phyloP scores from a whole-genome alignment of 2,329 filamentous ascomycete species.

The Clonostachys solani region DNA sequence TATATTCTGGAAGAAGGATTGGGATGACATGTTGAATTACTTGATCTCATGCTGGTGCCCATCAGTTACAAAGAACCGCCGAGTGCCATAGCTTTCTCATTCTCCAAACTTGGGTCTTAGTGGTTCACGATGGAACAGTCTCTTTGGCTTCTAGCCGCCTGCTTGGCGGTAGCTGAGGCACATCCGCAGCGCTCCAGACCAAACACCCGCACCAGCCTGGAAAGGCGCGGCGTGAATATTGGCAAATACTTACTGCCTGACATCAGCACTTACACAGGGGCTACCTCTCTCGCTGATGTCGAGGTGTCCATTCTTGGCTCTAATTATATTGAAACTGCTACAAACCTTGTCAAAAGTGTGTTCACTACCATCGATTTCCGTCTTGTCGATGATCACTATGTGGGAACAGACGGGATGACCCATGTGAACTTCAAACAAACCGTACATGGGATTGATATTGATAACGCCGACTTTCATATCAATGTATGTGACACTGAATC shows the following conservation, averaged over 20 bases:
- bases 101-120: too few species aligned
- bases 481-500: constrained; percentile 37
- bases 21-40: too few species aligned
- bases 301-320: constrained; percentile 1
- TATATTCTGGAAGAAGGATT: too few species aligned
- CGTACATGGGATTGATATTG: constrained; percentile 51
- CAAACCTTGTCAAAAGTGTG: constrained; percentile 32
- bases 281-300: constrained; percentile 12
- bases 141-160: background rate
- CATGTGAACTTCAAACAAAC: constrained; percentile 60
- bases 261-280: constrained; percentile 21
- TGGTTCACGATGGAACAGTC: too few species aligned
- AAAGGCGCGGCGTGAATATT: constrained; percentile 23
- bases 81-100: too few species aligned
- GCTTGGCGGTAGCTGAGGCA: constrained; percentile 12
- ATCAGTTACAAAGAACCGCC: too few species aligned
- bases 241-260: constrained; percentile 22
- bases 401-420: constrained; percentile 47
- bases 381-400: constrained; percentile 45
- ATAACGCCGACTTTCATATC: constrained; percentile 57
- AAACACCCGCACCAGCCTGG: constrained; percentile 9
- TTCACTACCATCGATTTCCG: constrained; percentile 39
- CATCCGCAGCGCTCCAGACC: constrained; percentile 20
- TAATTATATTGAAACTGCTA: constrained; percentile 37
- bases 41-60: too few species aligned